Percentiles rank a stretch among this genome's conserved stretches.
Evolutionary conservation across 2,329 filamentous ascomycete genomes (phyloP).

Genomic region (Pseudopithomyces maydicus): DNA sequence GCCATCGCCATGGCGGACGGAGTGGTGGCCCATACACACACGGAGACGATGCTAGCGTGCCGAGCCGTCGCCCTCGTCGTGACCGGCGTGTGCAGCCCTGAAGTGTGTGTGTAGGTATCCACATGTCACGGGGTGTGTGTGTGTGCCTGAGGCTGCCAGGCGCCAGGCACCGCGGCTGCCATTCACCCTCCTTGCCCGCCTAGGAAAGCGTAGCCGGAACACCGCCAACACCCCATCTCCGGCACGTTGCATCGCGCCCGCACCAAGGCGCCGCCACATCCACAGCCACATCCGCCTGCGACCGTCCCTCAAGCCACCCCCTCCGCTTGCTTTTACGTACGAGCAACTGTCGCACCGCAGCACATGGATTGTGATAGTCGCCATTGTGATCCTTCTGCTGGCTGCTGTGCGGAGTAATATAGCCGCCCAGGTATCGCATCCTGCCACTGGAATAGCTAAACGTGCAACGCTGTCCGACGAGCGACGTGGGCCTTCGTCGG

Average conservation of each 20-base stretch:
- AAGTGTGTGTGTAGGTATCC: too few relatives aligned
- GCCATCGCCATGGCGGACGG: not conserved
- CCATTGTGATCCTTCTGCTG: slow-evolving; percentile 1
- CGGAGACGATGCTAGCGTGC: not conserved
- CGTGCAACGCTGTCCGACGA: not conserved
- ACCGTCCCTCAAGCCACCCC: not conserved
- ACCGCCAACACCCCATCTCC: not conserved
- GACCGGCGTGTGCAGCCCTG: not conserved
- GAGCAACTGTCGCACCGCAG: slow-evolving; percentile 16
- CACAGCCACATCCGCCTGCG: slow-evolving; percentile 1
- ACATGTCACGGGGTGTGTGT: too few relatives aligned
- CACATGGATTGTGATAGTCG: slow-evolving; percentile 11
- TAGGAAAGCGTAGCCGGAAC: slow-evolving; percentile 8
- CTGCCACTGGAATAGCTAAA: slow-evolving; percentile 2
- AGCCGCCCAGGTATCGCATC: slow-evolving; percentile 20
- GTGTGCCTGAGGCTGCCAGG: slow-evolving; percentile 2
- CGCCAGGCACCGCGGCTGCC: not conserved
- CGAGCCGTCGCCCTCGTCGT: not conserved
- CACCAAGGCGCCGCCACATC: not conserved
- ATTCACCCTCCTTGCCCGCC: slow-evolving; percentile 13
- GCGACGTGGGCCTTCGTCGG: slow-evolving; percentile 13
- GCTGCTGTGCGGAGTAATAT: slow-evolving; percentile 11
- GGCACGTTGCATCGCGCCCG: slow-evolving; percentile 5
- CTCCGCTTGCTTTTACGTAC: slow-evolving; percentile 22
- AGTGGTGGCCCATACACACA: too few relatives aligned